Percentiles rank a stretch among this genome's conserved stretches.
Evolutionary conservation across 2,329 filamentous ascomycete species (phyloP).

Genomic region (Sporothrix euskadiensis): DNA sequence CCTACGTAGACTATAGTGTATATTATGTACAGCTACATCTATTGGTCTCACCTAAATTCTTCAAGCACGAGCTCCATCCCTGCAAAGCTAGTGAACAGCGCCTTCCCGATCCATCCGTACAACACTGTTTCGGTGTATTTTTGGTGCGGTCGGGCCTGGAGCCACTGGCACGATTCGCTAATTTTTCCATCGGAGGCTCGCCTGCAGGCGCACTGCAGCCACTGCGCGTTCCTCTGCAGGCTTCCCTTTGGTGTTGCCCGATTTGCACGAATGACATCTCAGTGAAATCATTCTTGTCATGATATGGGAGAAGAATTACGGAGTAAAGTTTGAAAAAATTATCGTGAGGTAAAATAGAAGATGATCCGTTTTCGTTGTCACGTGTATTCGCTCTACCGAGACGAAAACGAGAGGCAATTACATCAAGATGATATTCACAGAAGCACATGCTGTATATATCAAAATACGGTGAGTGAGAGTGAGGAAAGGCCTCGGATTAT

Average conservation of each 20-base stretch:
- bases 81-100: slow-evolving; percentile 15
- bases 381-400: not conserved
- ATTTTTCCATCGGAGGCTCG: not conserved
- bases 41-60: not conserved
- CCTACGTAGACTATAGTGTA: too few species aligned
- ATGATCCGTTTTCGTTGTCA: not conserved
- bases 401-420: not conserved
- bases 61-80: slow-evolving; percentile 11
- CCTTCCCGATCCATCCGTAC: slow-evolving; percentile 29
- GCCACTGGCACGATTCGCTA: not conserved
- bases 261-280: not conserved
- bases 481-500: not conserved
- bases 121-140: not conserved
- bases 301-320: not conserved
- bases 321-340: not conserved
- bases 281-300: not conserved
- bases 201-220: not conserved
- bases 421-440: not conserved
- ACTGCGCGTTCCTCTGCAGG: slow-evolving; percentile 1
- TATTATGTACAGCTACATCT: not conserved
- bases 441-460: not conserved
- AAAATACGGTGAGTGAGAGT: not conserved
- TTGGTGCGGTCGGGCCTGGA: not conserved
- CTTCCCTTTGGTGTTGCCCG: not conserved
- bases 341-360: not conserved